Evolutionary conservation across 306 rosid species (phyloP).

Genomic region (Vigna radiata): DNA sequence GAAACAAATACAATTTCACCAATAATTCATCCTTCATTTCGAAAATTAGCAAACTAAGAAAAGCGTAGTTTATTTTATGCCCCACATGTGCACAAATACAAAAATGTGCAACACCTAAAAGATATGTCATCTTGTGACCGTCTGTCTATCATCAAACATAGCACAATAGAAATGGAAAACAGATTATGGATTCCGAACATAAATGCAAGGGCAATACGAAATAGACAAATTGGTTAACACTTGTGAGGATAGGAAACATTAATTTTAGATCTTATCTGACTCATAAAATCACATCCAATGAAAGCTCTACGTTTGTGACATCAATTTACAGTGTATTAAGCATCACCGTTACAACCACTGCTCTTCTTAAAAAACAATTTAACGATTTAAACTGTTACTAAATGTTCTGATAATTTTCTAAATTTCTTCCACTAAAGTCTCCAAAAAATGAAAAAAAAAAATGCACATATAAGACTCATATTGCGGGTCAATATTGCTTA

Average conservation of each 20-base stretch:
- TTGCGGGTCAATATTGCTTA: conserved; percentile 8
- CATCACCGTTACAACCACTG: not conserved
- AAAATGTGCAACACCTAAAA: not conserved
- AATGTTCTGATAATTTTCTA: conserved; percentile 5
- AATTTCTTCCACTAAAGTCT: conserved; percentile 5
- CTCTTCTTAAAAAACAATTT: conserved; percentile 20
- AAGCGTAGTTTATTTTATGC: not conserved
- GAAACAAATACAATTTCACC: conserved; percentile 6
- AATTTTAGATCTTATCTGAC: conserved; percentile 2
- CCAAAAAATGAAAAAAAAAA: not conserved
- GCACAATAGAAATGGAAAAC: conserved; percentile 8
- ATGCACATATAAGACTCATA: not conserved
- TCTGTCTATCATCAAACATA: conserved; percentile 22
- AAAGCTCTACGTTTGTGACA: conserved; percentile 1
- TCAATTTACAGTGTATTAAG: not conserved
- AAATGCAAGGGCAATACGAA: conserved; percentile 16
- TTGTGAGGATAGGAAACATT: conserved; percentile 7
- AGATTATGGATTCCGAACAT: conserved; percentile 10
- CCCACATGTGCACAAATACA: not conserved
- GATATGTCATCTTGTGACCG: not conserved
- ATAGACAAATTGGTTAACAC: conserved; percentile 7
- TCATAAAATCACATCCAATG: not conserved
- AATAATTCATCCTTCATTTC: conserved; percentile 2
- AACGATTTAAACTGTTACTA: not conserved
- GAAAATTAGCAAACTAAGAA: not conserved